Base-by-base conservation (phyloP, 805 yeast species). In the Hanseniaspora thailandica region DNA sequence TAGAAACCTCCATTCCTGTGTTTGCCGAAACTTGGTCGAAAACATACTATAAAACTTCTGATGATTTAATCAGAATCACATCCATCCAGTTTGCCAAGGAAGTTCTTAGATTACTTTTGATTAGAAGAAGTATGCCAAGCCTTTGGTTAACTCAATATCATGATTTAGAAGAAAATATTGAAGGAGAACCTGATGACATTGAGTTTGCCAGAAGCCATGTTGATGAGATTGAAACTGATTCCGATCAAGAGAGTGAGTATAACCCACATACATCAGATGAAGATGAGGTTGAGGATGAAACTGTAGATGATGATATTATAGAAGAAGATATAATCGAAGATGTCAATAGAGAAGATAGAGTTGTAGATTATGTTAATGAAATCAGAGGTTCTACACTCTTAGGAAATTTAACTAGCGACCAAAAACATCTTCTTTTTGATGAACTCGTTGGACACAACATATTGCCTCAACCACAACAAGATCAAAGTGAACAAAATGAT, bases 231-330 rank as follows among this genome's bases (percentile, higher is more conserved):
- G 55, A 55, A 43, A 17, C 13, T 6, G 45, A 26, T 23, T 41
- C 45, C n/a, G 45, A 25, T 8, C 60, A 63, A 57, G 57, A 57
- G 2, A 46, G 53, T 35, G 56, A 38, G 17, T 38, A 38, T 20
- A 26, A 25, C 5, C 45, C 30, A 41, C 10, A 30, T 28, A 12
- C 40, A 4, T 34, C 48, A 6, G 48, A 45, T 15, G 23, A 15
- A 12, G 39, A 41, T 12, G 13, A n/a, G 4, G 10, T 40, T 4
- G 30, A 17, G 7, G 45, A 41, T 4, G 45, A 33, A 3, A 7
- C 22, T 31, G n/a, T 7, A 1, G 40, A 22, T 6, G n/a, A 20
- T 12, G 31, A 23, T 33, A 19, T 10, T 9, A 23, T 25, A 6
- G 34, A 41, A 15, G 20, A 26, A 2, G 33, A 26, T n/a, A 25